These are phyloP conservation scores for Pichia sp. DNA, from an alignment of 1,139 yeast genomes.

Conservation along the genomic window DNA sequence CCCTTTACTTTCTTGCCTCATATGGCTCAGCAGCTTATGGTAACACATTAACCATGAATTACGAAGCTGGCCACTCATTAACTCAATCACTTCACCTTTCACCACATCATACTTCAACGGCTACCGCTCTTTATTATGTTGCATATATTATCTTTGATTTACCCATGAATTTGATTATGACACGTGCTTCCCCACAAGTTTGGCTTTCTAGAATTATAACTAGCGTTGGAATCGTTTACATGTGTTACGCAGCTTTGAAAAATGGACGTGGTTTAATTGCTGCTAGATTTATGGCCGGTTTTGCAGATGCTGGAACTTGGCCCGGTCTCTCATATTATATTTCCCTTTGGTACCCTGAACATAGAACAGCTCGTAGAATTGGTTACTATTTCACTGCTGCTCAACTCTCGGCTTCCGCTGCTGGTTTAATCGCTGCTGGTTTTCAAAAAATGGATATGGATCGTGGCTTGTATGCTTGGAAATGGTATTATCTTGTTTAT, in stretches of 20 bases:
- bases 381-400: slow-evolving; percentile 92
- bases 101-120: slow-evolving; percentile 57
- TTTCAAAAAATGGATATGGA: slow-evolving; percentile 74
- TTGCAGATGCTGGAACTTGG: slow-evolving; percentile 89
- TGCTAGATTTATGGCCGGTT: slow-evolving; percentile 64
- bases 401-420: slow-evolving; percentile 77
- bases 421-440: slow-evolving; percentile 82
- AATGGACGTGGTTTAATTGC: slow-evolving; percentile 60
- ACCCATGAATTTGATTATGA: slow-evolving; percentile 83
- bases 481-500: slow-evolving; percentile 77
- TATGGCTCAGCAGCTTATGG: slow-evolving; percentile 77
- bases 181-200: slow-evolving; percentile 74
- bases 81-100: slow-evolving; percentile 44
- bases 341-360: slow-evolving; percentile 80
- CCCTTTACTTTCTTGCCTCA: slow-evolving; percentile 68
- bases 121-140: slow-evolving; percentile 75
- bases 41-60: slow-evolving; percentile 74
- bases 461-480: slow-evolving; percentile 73
- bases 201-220: slow-evolving; percentile 79
- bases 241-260: slow-evolving; percentile 58
- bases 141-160: slow-evolving; percentile 79
- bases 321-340: slow-evolving; percentile 87
- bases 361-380: slow-evolving; percentile 68
- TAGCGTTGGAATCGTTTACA: slow-evolving; percentile 67
- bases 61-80: slow-evolving; percentile 55